Conservation (phyloP, 1,284 basidiomycete species). For the Austropuccinia psidii region DNA sequence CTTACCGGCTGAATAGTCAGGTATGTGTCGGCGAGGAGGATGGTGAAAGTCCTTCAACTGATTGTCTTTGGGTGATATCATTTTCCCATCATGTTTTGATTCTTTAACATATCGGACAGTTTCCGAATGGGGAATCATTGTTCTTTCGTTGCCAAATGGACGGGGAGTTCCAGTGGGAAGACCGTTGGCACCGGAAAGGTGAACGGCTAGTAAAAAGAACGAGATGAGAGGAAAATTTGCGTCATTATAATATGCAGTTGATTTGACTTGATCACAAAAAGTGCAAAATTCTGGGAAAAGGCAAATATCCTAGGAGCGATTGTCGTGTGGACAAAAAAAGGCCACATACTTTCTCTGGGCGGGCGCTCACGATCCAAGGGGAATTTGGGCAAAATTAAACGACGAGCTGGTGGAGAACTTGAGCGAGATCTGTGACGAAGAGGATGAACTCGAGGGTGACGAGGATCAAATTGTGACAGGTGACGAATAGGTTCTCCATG, state of each 20-base stretch:
- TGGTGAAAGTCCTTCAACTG: neutral
- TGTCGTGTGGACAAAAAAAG: neutral
- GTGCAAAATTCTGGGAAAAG: neutral
- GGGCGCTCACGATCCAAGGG: conserved; percentile 5
- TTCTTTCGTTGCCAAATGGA: neutral
- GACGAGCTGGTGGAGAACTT: conserved; percentile 14
- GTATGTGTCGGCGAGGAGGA: neutral
- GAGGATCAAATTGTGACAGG: neutral
- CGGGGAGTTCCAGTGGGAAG: conserved; percentile 18
- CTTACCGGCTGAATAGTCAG: conserved; percentile 7
- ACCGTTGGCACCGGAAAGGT: conserved; percentile 17
- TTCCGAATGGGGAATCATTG: neutral
- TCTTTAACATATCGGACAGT: neutral
- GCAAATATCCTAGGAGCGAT: neutral
- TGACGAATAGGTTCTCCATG: neutral
- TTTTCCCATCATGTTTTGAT: neutral
- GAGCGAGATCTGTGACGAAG: conserved; percentile 18
- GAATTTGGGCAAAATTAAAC: too few species aligned
- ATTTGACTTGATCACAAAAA: neutral
- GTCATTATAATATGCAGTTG: too few species aligned
- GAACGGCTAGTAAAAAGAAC: conserved; percentile 1
- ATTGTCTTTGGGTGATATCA: too few species aligned
- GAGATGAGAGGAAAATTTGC: neutral
- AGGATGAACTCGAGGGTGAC: neutral
- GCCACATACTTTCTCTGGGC: conserved; percentile 18